phyloP scores from a whole-genome alignment of 345 rosid species.

The Sonneratia alba region DNA sequence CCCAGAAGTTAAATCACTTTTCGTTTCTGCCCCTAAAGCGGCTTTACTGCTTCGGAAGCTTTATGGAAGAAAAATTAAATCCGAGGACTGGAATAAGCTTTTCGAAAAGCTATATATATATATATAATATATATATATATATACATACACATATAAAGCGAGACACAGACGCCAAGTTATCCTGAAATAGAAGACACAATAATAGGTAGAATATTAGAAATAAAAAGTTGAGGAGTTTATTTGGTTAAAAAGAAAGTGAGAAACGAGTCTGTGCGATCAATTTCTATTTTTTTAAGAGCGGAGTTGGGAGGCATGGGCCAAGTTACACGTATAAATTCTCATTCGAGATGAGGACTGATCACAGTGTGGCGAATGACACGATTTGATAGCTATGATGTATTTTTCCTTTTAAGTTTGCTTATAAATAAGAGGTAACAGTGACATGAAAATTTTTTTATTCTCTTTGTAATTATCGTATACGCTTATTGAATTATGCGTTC shows the following conservation, averaged over 20 bases:
- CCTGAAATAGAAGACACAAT: slow-evolving; percentile 1
- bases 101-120: not conserved
- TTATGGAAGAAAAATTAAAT: not conserved
- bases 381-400: no score
- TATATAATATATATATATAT: no score
- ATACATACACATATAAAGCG: not conserved
- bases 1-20: not conserved
- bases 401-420: no score
- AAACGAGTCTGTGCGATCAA: no score
- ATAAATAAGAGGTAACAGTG: no score
- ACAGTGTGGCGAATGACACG: not conserved
- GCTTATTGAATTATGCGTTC: no score
- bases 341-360: not conserved
- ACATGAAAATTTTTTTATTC: no score
- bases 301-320: not conserved
- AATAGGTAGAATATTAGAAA: no score
- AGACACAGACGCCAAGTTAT: slow-evolving; percentile 18
- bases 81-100: slow-evolving; percentile 5
- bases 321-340: not conserved
- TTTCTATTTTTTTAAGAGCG: no score
- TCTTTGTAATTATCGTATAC: no score
- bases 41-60: not conserved
- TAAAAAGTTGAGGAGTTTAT: no score
- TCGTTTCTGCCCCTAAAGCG: not conserved
- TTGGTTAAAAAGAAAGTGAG: no score